A percentile compares a stretch with the other conserved stretches of the same genome.
Evolutionary conservation across 331 rosid genomes (phyloP).

Genomic region (Ulmus americana): DNA sequence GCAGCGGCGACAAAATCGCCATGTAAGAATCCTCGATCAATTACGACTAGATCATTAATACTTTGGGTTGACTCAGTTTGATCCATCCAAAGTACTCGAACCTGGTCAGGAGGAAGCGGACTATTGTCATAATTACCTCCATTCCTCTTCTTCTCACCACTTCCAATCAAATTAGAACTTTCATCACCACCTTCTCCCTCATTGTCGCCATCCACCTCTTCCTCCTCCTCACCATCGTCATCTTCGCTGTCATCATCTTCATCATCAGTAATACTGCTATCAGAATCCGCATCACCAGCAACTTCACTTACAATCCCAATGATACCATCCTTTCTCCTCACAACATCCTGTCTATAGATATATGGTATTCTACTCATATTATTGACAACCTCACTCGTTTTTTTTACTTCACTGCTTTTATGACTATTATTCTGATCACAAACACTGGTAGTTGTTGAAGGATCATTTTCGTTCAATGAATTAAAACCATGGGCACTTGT

Average conservation of each 20-base stretch:
- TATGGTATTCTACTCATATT: slow-evolving; percentile 29
- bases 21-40: slow-evolving; percentile 87
- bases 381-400: slow-evolving; percentile 25
- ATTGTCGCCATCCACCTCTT: slow-evolving; percentile 36
- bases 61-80: slow-evolving; percentile 69
- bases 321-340: slow-evolving; percentile 49
- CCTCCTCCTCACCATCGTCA: slow-evolving; percentile 47
- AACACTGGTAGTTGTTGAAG: slow-evolving; percentile 17
- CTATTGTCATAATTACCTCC: slow-evolving; percentile 39
- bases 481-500: slow-evolving; percentile 26
- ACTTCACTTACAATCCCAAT: slow-evolving; percentile 89
- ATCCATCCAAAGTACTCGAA: slow-evolving; percentile 86
- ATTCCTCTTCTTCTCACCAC: slow-evolving; percentile 39
- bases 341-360: slow-evolving; percentile 80
- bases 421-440: slow-evolving; percentile 30
- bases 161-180: slow-evolving; percentile 28
- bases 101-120: slow-evolving; percentile 64
- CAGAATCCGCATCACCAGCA: slow-evolving; percentile 85
- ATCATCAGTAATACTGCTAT: slow-evolving; percentile 57
- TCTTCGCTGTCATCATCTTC: slow-evolving; percentile 50
- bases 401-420: slow-evolving; percentile 42
- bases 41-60: slow-evolving; percentile 46
- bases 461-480: slow-evolving; percentile 25
- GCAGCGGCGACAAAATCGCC: slow-evolving; percentile 88
- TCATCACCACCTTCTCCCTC: slow-evolving; percentile 42